Evolutionary conservation across 805 yeast genomes (phyloP).

Genomic region (Candida nonsorbophila): DNA sequence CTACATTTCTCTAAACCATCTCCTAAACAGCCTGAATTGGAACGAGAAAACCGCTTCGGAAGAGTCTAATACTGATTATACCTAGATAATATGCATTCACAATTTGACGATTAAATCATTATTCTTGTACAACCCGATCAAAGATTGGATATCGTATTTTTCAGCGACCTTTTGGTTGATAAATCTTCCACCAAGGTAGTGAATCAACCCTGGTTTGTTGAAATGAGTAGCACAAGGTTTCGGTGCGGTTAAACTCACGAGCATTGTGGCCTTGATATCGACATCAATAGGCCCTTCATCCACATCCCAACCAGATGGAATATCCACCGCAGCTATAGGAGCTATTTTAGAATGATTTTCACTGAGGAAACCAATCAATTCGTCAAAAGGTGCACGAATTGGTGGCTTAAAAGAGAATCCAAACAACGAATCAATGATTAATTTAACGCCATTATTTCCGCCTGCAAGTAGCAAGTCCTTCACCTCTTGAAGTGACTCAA

Average conservation of each 20-base stretch:
- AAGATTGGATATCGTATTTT: constrained; percentile 63
- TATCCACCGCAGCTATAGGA: constrained; percentile 78
- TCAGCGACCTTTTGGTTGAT: constrained; percentile 61
- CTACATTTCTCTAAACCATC: no score
- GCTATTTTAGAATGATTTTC: constrained; percentile 35
- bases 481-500: constrained; percentile 34
- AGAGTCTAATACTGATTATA: no score
- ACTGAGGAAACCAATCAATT: constrained; percentile 20
- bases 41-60: no score
- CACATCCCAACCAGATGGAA: constrained; percentile 98
- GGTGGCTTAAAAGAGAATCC: constrained; percentile 95
- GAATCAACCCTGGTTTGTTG: constrained; percentile 29
- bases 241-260: constrained; percentile 89
- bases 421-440: constrained; percentile 73
- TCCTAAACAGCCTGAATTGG: no score
- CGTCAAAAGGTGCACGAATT: constrained; percentile 70
- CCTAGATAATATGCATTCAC: constrained; percentile 1
- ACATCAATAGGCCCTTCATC: constrained; percentile 67
- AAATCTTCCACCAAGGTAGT: constrained; percentile 90
- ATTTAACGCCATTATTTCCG: constrained; percentile 18
- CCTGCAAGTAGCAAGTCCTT: constrained; percentile 9
- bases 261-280: constrained; percentile 54
- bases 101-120: constrained; percentile 35
- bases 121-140: constrained; percentile 21
- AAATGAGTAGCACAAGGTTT: constrained; percentile 73